phyloP scores from a whole-genome alignment of 441 rosid species.

The Adansonia grandidieri region DNA sequence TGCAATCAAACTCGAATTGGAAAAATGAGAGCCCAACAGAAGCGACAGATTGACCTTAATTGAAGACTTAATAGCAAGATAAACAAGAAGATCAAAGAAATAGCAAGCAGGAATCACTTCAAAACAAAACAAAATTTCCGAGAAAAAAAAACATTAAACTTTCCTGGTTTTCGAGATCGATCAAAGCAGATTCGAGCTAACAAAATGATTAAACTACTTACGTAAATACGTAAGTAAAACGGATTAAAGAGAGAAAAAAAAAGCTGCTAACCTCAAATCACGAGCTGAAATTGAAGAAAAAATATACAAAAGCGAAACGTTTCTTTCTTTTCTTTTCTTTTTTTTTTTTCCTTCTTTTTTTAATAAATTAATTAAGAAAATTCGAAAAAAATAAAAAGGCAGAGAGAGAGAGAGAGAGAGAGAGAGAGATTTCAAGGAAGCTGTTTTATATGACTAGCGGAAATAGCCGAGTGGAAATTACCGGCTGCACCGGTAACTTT shows the following conservation, averaged over 20 bases:
- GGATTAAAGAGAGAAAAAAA: background rate
- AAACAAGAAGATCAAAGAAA: constrained; percentile 34
- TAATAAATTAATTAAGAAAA: constrained; percentile 27
- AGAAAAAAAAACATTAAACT: constrained; percentile 19
- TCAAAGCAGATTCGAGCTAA: constrained; percentile 23
- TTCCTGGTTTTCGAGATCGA: constrained; percentile 34
- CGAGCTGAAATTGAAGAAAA: constrained; percentile 25
- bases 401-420: background rate
- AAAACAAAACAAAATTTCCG: background rate
- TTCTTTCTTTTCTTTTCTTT: constrained; percentile 14
- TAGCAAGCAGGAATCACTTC: background rate
- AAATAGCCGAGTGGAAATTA: constrained; percentile 44
- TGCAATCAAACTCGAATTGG: constrained; percentile 29
- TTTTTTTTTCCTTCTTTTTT: background rate
- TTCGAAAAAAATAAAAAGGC: background rate
- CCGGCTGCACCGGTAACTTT: constrained; percentile 49
- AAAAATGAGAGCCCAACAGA: constrained; percentile 21
- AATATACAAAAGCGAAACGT: constrained; percentile 35
- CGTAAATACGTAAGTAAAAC: background rate
- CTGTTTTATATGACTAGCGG: constrained; percentile 57
- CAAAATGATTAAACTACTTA: background rate
- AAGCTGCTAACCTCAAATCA: constrained; percentile 43
- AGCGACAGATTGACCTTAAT: constrained; percentile 27
- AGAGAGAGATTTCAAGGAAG: constrained; percentile 24
- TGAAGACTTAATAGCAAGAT: constrained; percentile 22